Base-by-base conservation (phyloP, 768 basidiomycete genomes). In the Calocera viscosa region DNA sequence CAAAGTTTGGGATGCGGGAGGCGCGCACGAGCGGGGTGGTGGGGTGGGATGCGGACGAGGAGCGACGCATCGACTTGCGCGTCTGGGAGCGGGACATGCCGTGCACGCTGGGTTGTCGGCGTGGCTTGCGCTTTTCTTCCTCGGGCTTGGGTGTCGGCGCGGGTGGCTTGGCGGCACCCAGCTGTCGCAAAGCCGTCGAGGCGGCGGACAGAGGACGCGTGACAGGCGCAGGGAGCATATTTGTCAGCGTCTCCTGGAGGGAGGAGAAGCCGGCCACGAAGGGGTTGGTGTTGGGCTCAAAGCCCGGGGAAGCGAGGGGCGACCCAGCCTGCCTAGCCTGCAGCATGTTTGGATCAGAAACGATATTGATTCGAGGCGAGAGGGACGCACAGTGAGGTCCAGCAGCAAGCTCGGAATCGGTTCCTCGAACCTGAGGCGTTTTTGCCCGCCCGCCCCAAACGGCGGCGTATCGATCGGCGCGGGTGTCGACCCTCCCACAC, bases 51-150 rank as follows among this genome's bases (percentile, higher is more conserved):
- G 22, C 53, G 53, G 53, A 60, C 11, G 53, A 60, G 16, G 53
- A 60, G 53, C 53, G 53, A 32, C 53, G 53, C 24, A 60, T 32
- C 14, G 53, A 60, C 53, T 60, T 60, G 53, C 53, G 53, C 30
- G 53, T 60, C 30, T 60, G 53, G 30, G 53, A 60, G 26, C 53
- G 24, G 14, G 26, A 28, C 14, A 60, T 11, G 14, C 53, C 53
- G 53, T 60, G 53, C 53, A 7, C 2, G 14, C 5, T 5, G 2
- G 53, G 30, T 19, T 60, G 53, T 10, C 53, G 24, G 53, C 53
- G 53, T 5, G 53, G 53, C 30, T 60, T 60, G 53, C 53, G 53
- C 30, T 60, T 60, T 26, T 60, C 53, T 8, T 60, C 53, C 53
- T 19, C 22, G 26, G 43, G 19, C 43, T 5, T 7, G 24, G 19